Evolutionary conservation across 441 rosid genomes (phyloP).

Genomic region (Manihot esculenta): DNA sequence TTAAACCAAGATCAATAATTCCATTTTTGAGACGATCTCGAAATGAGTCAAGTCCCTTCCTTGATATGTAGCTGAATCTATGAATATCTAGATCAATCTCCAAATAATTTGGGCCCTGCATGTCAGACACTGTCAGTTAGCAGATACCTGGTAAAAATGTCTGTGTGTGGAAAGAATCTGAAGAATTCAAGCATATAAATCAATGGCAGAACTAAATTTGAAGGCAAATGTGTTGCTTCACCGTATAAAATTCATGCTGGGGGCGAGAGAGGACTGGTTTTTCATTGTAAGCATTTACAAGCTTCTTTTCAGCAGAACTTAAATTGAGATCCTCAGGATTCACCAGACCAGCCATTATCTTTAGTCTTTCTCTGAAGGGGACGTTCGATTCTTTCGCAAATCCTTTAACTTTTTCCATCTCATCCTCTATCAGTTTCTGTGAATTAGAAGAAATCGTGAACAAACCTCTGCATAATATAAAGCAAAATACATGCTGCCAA

Average conservation of each 20-base stretch:
- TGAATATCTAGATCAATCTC: slow-evolving; percentile 95
- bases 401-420: slow-evolving; percentile 86
- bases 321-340: slow-evolving; percentile 81
- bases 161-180: no score
- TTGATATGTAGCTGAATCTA: slow-evolving; percentile 82
- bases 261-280: slow-evolving; percentile 97
- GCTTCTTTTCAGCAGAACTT: slow-evolving; percentile 79
- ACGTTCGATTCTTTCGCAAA: slow-evolving; percentile 71
- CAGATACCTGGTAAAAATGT: not conserved
- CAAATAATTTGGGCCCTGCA: slow-evolving; percentile 83
- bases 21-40: slow-evolving; percentile 75
- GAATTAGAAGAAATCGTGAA: slow-evolving; percentile 4
- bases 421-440: slow-evolving; percentile 85
- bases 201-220: not conserved
- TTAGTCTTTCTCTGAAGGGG: slow-evolving; percentile 87
- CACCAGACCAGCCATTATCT: slow-evolving; percentile 74
- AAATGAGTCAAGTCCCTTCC: slow-evolving; percentile 88
- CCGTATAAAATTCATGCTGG: slow-evolving; percentile 77
- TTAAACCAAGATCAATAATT: slow-evolving; percentile 72
- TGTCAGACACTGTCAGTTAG: not conserved
- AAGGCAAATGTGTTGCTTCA: slow-evolving; percentile 7
- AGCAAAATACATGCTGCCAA: not conserved
- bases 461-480: not conserved
- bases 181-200: not conserved
- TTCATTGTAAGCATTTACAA: slow-evolving; percentile 74